Base-by-base conservation (phyloP, 495 filamentous ascomycete species). In the Talaromyces borbonicus region DNA sequence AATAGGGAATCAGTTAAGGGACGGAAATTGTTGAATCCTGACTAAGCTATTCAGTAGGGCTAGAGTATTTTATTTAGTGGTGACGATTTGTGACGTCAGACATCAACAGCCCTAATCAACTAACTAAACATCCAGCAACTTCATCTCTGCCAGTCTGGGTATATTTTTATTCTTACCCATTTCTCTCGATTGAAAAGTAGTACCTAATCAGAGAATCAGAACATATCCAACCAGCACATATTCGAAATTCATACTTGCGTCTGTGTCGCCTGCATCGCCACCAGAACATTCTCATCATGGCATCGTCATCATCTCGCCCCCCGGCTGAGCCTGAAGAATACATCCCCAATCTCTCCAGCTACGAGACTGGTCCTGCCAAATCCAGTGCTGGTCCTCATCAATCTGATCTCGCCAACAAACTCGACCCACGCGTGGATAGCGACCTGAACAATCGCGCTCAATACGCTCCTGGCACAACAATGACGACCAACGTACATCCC, bases 341-440 rank as follows among this genome's bases (percentile, higher is more conserved):
- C 35, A 20, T 53, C 11, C 46, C 47, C 14, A 50, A 50, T 12
- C 47, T 49, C 46, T 40, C 46, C 42, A 67, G 61, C 49, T 59
- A 62, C 36, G 64, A 56, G 31, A 65, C 50, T 18, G 56, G 49
- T 11, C 42, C 43, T 6, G 47, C 47, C 11, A 44, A 45, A 2
- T 49, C 50, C 18, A 65, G 60, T 31, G 53, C 62, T 8, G 71
- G 68, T 8, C 69, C 68, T 22, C 70, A 74, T 37, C n/a, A 52
- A 27, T 67, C 63, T 49, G 69, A 74, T 53, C 33, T 69, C 12
- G 63, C 51, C 31, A 73, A 73, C 57, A 61, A 63, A 47, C 49
- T 57, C 23, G 76, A 80, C 47, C 76, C 76, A 19, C 64, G 70
- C 29, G 64, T 74, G 16, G 66, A 72, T 51, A 63, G 60, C 31